phyloP scores from a whole-genome alignment of 2,329 filamentous ascomycete species.

The Cladosporium sp. region DNA sequence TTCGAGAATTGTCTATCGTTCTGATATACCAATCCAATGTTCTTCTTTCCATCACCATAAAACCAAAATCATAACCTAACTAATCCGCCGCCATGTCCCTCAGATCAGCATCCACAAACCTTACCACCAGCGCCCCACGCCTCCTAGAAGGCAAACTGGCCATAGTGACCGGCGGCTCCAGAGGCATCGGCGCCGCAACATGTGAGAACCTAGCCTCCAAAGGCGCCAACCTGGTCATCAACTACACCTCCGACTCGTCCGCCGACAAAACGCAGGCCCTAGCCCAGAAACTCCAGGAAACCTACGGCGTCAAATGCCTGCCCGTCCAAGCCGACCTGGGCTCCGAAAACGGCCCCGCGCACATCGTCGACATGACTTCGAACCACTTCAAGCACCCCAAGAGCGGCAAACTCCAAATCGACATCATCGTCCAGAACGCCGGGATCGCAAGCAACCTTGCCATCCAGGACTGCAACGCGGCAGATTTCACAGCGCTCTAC shows the following conservation, averaged over 20 bases:
- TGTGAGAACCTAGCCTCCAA: slow-evolving; percentile 68
- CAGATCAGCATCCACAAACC: slow-evolving; percentile 7
- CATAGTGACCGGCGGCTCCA: slow-evolving; percentile 72
- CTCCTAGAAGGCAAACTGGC: slow-evolving; percentile 65
- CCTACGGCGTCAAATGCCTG: slow-evolving; percentile 57
- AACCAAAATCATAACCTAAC: neutral
- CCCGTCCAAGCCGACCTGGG: slow-evolving; percentile 68
- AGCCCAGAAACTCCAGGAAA: slow-evolving; percentile 49
- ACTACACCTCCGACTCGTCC: slow-evolving; percentile 65
- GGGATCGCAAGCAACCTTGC: slow-evolving; percentile 62
- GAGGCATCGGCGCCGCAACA: slow-evolving; percentile 68
- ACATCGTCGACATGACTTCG: slow-evolving; percentile 55
- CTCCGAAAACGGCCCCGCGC: slow-evolving; percentile 54
- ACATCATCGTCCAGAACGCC: slow-evolving; percentile 86
- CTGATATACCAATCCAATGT: no score
- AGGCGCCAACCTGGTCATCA: slow-evolving; percentile 63
- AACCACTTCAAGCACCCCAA: slow-evolving; percentile 54
- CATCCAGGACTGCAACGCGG: slow-evolving; percentile 56
- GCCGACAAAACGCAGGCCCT: slow-evolving; percentile 48
- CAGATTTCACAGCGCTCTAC: slow-evolving; percentile 68
- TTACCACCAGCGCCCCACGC: slow-evolving; percentile 22
- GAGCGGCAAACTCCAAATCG: slow-evolving; percentile 59
- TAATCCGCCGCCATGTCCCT: slow-evolving; percentile 1
- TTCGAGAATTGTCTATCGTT: neutral
- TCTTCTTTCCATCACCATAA: no score